Conservation (phyloP, 495 filamentous ascomycete genomes). For the Hypoxylon subgilvum region DNA sequence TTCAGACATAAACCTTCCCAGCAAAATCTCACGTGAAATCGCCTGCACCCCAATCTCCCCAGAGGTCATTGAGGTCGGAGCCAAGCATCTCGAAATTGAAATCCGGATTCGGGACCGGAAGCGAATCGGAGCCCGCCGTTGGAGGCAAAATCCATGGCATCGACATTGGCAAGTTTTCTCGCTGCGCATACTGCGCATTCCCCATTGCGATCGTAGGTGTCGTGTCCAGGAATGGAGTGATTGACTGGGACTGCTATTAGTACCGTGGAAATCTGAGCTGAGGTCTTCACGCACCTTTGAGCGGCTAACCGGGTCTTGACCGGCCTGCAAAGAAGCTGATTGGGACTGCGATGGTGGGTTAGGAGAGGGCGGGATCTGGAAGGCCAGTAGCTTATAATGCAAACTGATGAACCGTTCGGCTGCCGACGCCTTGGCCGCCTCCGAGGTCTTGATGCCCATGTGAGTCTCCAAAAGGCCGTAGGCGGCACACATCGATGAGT, state of each 20-base stretch:
- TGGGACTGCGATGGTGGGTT: slow-evolving; percentile 20
- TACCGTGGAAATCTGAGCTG: not conserved
- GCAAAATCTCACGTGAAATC: slow-evolving; percentile 25
- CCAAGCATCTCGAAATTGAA: slow-evolving; percentile 43
- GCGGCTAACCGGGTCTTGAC: slow-evolving; percentile 26
- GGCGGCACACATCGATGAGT: slow-evolving; percentile 44
- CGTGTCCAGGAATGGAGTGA: slow-evolving; percentile 29
- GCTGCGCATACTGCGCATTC: slow-evolving; percentile 23
- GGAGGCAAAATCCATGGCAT: slow-evolving; percentile 40
- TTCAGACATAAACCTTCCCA: not conserved
- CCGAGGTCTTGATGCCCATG: slow-evolving; percentile 39
- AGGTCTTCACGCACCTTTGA: slow-evolving; percentile 19
- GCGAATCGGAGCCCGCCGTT: slow-evolving; percentile 20
- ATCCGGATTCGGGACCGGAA: slow-evolving; percentile 36
- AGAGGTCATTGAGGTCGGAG: slow-evolving; percentile 41
- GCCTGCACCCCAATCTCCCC: slow-evolving; percentile 38
- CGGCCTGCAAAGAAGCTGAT: slow-evolving; percentile 22
- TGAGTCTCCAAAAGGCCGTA: slow-evolving; percentile 45
- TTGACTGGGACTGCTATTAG: slow-evolving; percentile 27
- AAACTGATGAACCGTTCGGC: slow-evolving; percentile 43
- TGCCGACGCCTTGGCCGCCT: slow-evolving; percentile 39
- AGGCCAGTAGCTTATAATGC: slow-evolving; percentile 48
- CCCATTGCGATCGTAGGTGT: slow-evolving; percentile 21
- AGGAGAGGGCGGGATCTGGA: slow-evolving; percentile 46
- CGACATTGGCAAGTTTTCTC: slow-evolving; percentile 32